A percentile compares a stretch with the other conserved stretches of the same genome.
Evolutionary conservation across 2,329 filamentous ascomycete genomes (phyloP).

Genomic region (Hypoxylon sp.): DNA sequence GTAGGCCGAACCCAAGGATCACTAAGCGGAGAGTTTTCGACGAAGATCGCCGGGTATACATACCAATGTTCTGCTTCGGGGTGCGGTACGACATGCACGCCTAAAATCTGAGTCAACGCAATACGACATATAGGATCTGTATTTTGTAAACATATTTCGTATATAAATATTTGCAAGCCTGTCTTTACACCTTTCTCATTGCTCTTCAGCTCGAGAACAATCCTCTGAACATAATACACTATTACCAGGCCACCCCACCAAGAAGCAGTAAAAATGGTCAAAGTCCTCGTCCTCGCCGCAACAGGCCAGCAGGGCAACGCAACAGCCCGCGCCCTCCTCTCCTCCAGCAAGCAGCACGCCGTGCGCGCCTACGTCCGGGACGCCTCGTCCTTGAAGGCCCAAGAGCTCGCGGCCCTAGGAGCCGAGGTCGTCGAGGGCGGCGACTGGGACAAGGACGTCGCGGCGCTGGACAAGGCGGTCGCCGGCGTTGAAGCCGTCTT

Average conservation of each 20-base stretch:
- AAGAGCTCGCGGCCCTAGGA: slow-evolving; percentile 25
- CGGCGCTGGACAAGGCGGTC: slow-evolving; percentile 24
- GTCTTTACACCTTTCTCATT: neutral
- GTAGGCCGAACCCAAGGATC: neutral
- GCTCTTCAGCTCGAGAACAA: neutral
- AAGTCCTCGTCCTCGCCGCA: slow-evolving; percentile 39
- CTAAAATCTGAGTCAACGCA: neutral
- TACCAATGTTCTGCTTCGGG: too few relatives aligned
- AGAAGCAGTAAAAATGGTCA: slow-evolving; percentile 34
- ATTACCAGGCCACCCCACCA: neutral
- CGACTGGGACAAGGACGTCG: slow-evolving; percentile 30
- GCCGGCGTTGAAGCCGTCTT: slow-evolving; percentile 35
- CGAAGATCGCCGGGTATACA: slow-evolving; percentile 15
- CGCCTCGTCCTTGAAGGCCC: slow-evolving; percentile 22
- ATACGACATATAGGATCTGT: neutral
- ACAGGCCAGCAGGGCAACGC: slow-evolving; percentile 39
- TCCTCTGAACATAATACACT: neutral
- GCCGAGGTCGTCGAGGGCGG: slow-evolving; percentile 37
- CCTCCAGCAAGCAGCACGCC: slow-evolving; percentile 23
- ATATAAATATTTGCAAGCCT: slow-evolving; percentile 1
- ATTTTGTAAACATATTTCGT: neutral
- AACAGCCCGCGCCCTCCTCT: slow-evolving; percentile 33
- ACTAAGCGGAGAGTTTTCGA: slow-evolving; percentile 2
- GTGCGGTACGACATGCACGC: neutral
- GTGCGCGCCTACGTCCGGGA: slow-evolving; percentile 36